Evolutionary conservation across 257 asterid species (phyloP).

Genomic region (Paulownia fortunei): DNA sequence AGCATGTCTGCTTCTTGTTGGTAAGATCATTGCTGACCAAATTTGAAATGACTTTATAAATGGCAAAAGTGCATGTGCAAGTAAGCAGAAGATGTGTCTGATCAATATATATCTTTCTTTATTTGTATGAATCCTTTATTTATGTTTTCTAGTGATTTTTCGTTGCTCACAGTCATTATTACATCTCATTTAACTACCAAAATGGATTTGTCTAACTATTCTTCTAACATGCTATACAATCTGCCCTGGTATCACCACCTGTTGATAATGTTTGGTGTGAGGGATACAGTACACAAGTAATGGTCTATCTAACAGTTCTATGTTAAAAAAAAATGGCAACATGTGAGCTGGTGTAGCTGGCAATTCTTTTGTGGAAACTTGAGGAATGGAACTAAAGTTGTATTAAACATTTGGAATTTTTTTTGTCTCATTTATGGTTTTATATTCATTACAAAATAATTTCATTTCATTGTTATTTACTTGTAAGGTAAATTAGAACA

Average conservation of each 20-base stretch:
- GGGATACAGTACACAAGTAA: background rate
- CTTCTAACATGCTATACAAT: background rate
- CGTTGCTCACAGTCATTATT: background rate
- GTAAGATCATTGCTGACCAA: too few species aligned
- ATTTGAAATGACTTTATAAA: background rate
- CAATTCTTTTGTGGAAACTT: too few species aligned
- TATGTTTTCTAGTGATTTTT: slow-evolving; percentile 2
- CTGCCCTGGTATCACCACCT: background rate
- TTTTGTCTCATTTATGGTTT: too few species aligned
- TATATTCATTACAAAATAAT: too few species aligned
- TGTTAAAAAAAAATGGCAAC: background rate
- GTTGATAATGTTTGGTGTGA: slow-evolving; percentile 3
- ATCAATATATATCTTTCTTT: background rate
- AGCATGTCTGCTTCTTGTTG: too few species aligned
- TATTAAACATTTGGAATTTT: too few species aligned
- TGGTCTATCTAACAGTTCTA: background rate
- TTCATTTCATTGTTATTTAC: background rate
- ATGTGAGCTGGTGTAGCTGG: too few species aligned
- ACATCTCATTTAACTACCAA: background rate
- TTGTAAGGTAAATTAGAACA: background rate
- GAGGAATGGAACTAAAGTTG: too few species aligned
- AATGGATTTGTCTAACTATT: background rate
- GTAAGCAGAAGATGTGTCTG: slow-evolving; percentile 5
- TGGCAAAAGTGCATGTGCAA: background rate
- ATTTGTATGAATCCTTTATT: background rate